phyloP scores from a whole-genome alignment of 2,329 filamentous ascomycete species.

The Aureobasidium zeae region DNA sequence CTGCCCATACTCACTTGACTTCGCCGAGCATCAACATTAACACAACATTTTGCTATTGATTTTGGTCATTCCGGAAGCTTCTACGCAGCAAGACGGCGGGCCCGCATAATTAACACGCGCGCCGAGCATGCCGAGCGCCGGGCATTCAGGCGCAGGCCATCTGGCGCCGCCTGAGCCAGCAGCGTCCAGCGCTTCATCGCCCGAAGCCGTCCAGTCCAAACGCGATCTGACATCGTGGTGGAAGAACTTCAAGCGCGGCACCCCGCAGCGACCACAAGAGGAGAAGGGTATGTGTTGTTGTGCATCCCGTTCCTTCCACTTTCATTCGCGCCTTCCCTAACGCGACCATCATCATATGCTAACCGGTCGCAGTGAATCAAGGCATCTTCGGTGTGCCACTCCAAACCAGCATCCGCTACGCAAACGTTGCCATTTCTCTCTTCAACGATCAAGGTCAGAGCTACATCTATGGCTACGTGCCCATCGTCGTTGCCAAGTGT shows the following conservation, averaged over 20 bases:
- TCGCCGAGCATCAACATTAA: constrained; percentile 1
- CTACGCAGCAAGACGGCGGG: constrained; percentile 10
- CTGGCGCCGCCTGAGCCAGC: constrained; percentile 19
- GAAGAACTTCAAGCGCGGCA: constrained; percentile 78
- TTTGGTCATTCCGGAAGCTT: neutral
- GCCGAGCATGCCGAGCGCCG: constrained; percentile 29
- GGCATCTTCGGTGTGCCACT: constrained; percentile 94
- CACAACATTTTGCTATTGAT: constrained; percentile 8
- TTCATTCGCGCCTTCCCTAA: neutral
- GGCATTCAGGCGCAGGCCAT: constrained; percentile 20
- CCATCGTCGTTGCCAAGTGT: constrained; percentile 96
- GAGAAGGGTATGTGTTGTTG: constrained; percentile 46
- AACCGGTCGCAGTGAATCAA: constrained; percentile 35
- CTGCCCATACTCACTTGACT: constrained; percentile 4
- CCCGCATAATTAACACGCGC: constrained; percentile 11
- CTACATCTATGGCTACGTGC: constrained; percentile 97
- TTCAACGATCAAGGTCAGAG: constrained; percentile 86
- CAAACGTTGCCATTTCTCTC: constrained; percentile 94
- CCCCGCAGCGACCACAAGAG: constrained; percentile 49
- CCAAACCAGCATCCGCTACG: constrained; percentile 89
- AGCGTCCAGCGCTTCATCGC: constrained; percentile 32
- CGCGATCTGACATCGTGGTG: constrained; percentile 92
- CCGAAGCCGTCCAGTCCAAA: constrained; percentile 67
- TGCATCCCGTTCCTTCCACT: neutral
- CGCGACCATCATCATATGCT: constrained; percentile 8